These are phyloP conservation scores for Turnera subulata DNA, from an alignment of 345 rosid species.

Conservation along the genomic window DNA sequence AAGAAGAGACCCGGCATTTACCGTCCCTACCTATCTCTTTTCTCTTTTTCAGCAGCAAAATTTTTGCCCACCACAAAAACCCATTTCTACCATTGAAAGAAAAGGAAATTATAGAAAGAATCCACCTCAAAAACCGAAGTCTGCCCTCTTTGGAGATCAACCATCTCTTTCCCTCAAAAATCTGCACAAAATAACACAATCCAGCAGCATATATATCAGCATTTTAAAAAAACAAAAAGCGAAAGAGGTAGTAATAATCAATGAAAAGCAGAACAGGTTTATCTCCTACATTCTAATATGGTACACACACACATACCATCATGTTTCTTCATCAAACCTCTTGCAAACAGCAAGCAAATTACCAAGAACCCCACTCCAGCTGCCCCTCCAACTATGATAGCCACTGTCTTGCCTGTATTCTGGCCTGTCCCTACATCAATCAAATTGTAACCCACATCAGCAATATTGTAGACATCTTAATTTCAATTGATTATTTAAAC, in stretches of 20 bases:
- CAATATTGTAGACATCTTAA: no score
- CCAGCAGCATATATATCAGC: constrained; percentile 8
- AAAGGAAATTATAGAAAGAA: constrained; percentile 20
- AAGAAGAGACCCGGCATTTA: constrained; percentile 19
- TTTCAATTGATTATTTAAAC: background rate
- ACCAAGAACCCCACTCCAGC: constrained; percentile 87
- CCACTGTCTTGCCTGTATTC: constrained; percentile 86
- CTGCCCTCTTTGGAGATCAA: constrained; percentile 11
- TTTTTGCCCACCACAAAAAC: constrained; percentile 8
- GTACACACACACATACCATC: constrained; percentile 47
- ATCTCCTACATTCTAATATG: background rate
- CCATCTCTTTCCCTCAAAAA: constrained; percentile 14
- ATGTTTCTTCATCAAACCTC: constrained; percentile 64
- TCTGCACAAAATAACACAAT: constrained; percentile 20
- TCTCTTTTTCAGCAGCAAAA: constrained; percentile 22
- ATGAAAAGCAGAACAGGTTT: background rate
- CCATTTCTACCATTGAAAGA: constrained; percentile 12
- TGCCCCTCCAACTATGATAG: constrained; percentile 94
- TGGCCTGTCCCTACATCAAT: constrained; percentile 49
- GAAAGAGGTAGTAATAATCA: background rate
- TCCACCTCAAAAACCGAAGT: constrained; percentile 14
- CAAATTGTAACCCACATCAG: constrained; percentile 7
- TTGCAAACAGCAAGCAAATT: constrained; percentile 77
- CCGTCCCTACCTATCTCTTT: constrained; percentile 11
- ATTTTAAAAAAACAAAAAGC: background rate